Evolutionary conservation across 768 basidiomycete species (phyloP).

Genomic region (Russula griseocarnosa): DNA sequence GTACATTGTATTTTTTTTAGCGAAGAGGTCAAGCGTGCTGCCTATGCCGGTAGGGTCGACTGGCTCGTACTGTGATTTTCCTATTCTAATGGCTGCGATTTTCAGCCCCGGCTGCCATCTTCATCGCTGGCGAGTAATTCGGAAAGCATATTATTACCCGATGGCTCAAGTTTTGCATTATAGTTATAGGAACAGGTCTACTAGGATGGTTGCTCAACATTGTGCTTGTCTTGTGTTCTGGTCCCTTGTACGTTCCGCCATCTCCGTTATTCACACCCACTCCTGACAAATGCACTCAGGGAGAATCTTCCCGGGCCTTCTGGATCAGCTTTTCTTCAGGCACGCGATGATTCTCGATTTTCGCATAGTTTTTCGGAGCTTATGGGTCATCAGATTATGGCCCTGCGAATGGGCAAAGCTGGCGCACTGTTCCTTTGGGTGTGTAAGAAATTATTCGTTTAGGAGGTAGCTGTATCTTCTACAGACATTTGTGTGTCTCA

Average conservation of each 20-base stretch:
- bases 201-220: slow-evolving; percentile 88
- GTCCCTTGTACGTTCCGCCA: slow-evolving; percentile 51
- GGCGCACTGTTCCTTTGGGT: slow-evolving; percentile 80
- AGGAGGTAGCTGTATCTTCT: neutral
- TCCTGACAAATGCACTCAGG: slow-evolving; percentile 34
- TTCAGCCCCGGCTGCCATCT: slow-evolving; percentile 21
- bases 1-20: slow-evolving; percentile 35
- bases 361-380: neutral
- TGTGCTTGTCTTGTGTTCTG: slow-evolving; percentile 79
- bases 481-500: slow-evolving; percentile 71
- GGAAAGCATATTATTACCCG: slow-evolving; percentile 30
- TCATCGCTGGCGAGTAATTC: slow-evolving; percentile 11
- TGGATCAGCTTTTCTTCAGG: slow-evolving; percentile 70
- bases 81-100: slow-evolving; percentile 3
- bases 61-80: too few relatives aligned
- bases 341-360: slow-evolving; percentile 19
- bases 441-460: slow-evolving; percentile 14
- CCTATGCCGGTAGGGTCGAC: slow-evolving; percentile 55
- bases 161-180: slow-evolving; percentile 60
- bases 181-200: slow-evolving; percentile 69
- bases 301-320: slow-evolving; percentile 65
- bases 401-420: slow-evolving; percentile 66
- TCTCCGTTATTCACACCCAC: neutral
- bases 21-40: slow-evolving; percentile 76
- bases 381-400: slow-evolving; percentile 54